Conservation (phyloP, 345 rosid genomes). For the Acer campestre region DNA sequence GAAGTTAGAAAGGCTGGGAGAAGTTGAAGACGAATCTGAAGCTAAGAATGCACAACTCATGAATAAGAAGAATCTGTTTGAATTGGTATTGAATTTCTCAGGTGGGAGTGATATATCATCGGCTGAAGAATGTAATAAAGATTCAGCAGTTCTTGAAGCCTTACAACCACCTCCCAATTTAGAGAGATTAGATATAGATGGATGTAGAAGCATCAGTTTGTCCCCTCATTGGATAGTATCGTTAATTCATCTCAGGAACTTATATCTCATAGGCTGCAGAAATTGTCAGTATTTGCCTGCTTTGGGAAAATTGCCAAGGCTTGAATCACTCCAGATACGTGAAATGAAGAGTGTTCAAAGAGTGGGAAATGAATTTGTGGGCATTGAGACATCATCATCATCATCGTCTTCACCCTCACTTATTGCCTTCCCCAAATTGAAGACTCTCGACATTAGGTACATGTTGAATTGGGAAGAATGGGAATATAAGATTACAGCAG, state of each 20-base stretch:
- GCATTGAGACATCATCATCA: background rate
- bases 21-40: background rate
- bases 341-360: background rate
- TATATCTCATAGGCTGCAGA: background rate
- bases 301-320: background rate
- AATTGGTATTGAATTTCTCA: too few species aligned
- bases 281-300: too few species aligned
- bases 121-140: background rate
- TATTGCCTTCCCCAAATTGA: slow-evolving; percentile 3
- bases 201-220: background rate
- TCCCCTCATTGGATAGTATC: background rate
- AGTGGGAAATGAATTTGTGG: background rate
- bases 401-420: background rate
- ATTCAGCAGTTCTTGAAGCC: background rate
- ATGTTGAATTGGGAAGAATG: background rate
- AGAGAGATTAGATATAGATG: background rate
- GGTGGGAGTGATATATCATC: background rate
- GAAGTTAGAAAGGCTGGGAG: background rate
- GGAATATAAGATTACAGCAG: background rate
- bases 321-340: too few species aligned
- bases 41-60: background rate
- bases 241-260: background rate
- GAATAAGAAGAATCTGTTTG: background rate
- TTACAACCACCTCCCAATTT: background rate
- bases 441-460: background rate